Percentiles rank a stretch among this genome's conserved stretches.
phyloP scores from a whole-genome alignment of 108 stramenopile species.

The Cyclostephanos invisitatus region DNA sequence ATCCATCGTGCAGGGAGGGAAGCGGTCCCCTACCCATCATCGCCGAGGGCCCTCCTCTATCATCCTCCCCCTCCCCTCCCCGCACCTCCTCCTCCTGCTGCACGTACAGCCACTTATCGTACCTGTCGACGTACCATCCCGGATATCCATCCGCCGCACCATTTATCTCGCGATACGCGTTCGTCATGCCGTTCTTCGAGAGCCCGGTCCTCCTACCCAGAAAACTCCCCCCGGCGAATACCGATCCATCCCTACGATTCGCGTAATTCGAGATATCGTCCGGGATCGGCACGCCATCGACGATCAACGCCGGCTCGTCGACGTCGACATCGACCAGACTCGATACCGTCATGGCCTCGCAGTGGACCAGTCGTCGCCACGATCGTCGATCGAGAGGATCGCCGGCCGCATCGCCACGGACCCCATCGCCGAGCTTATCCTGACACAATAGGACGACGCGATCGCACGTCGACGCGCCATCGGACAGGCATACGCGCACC shows the following conservation, averaged over 20 bases:
- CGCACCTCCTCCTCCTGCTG: conserved; percentile 68
- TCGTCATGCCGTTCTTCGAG: conserved; percentile 58
- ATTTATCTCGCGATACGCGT: conserved; percentile 80
- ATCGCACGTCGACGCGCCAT: conserved; percentile 57
- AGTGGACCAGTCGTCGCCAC: conserved; percentile 72
- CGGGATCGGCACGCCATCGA: conserved; percentile 42
- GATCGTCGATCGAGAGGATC: conserved; percentile 80
- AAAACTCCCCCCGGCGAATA: conserved; percentile 64
- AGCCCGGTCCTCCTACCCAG: conserved; percentile 59
- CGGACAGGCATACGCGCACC: conserved; percentile 55
- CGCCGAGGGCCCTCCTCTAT: conserved; percentile 1
- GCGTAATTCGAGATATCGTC: conserved; percentile 72
- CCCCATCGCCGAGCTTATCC: conserved; percentile 64
- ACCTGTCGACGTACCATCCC: conserved; percentile 84
- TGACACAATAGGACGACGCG: conserved; percentile 61
- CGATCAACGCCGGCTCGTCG: conserved; percentile 49
- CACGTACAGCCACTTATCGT: conserved; percentile 78
- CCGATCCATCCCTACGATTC: conserved; percentile 58
- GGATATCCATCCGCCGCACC: conserved; percentile 84
- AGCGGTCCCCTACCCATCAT: conserved; percentile 56
- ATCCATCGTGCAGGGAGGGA: conserved; percentile 83
- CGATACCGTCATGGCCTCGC: conserved; percentile 64
- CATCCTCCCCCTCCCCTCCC: conserved; percentile 53
- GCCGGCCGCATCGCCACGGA: conserved; percentile 71
- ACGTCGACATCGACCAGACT: conserved; percentile 28